Evolutionary conservation across 2,329 filamentous ascomycete species (phyloP).

Genomic region (Colletotrichum godetiae): DNA sequence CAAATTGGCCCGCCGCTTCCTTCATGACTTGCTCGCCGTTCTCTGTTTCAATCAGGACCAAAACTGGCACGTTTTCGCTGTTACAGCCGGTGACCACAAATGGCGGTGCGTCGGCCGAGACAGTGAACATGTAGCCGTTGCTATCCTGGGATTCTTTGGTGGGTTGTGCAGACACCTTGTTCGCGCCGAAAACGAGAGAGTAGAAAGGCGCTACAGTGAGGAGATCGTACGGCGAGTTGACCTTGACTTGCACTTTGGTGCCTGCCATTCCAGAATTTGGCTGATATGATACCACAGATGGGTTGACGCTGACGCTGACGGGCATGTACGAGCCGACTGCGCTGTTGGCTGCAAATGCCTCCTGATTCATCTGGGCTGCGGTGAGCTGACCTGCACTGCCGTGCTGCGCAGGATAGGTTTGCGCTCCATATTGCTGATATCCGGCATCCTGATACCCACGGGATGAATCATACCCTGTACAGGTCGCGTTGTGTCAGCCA

Average conservation of each 20-base stretch:
- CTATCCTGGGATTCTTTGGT: constrained; percentile 69
- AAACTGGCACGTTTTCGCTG: constrained; percentile 64
- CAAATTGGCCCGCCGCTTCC: constrained; percentile 58
- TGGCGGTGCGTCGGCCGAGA: constrained; percentile 78
- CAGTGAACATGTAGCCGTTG: constrained; percentile 75
- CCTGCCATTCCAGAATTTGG: constrained; percentile 77
- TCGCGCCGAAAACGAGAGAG: constrained; percentile 81
- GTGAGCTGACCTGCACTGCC: constrained; percentile 57
- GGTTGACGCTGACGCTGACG: constrained; percentile 47
- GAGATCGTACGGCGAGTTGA: constrained; percentile 81
- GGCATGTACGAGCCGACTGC: constrained; percentile 75
- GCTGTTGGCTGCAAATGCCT: constrained; percentile 70
- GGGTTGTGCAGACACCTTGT: constrained; percentile 73
- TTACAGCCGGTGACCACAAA: constrained; percentile 62
- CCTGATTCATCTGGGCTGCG: constrained; percentile 62
- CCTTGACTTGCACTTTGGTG: constrained; percentile 78
- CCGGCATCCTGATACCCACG: constrained; percentile 69
- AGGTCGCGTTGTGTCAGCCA: not conserved
- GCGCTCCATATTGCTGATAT: constrained; percentile 64
- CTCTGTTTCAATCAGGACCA: constrained; percentile 63
- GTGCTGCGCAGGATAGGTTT: constrained; percentile 57
- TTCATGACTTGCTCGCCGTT: constrained; percentile 65
- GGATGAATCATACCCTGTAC: constrained; percentile 68
- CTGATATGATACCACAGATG: constrained; percentile 75
- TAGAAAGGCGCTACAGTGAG: constrained; percentile 68